Conservation (phyloP, 1,284 basidiomycete species). For the Pascua guehoae region DNA sequence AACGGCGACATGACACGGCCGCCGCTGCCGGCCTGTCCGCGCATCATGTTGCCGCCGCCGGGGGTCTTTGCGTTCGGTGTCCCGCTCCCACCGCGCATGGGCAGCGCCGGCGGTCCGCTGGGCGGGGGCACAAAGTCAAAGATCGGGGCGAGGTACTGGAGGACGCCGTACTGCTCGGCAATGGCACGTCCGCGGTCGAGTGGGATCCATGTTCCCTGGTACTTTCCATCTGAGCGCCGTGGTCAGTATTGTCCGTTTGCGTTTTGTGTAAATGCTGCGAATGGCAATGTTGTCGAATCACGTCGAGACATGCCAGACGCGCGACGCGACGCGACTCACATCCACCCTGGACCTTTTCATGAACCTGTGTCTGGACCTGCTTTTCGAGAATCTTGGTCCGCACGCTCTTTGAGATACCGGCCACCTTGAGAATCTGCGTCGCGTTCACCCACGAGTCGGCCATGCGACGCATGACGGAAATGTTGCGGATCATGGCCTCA, state of each 20-base stretch:
- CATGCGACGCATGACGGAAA: conserved; percentile 95
- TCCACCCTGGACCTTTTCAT: conserved; percentile 98
- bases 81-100: conserved; percentile 29
- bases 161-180: conserved; percentile 83
- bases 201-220: conserved; percentile 99
- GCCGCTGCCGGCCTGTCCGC: conserved; percentile 4
- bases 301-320: neutral
- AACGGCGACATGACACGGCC: conserved; percentile 30
- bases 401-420: conserved; percentile 93
- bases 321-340: conserved; percentile 48
- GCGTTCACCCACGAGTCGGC: conserved; percentile 85
- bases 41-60: conserved; percentile 1
- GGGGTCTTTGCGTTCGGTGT: conserved; percentile 17
- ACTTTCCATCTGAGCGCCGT: conserved; percentile 72
- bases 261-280: no score
- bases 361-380: conserved; percentile 90
- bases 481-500: conserved; percentile 95
- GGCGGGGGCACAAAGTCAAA: conserved; percentile 80
- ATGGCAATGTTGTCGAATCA: neutral
- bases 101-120: conserved; percentile 37
- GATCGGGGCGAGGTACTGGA: conserved; percentile 74
- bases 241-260: neutral
- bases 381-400: conserved; percentile 98
- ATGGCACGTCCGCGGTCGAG: conserved; percentile 84
- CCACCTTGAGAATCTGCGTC: conserved; percentile 98